Conservation (phyloP, 176 grass and related monocot genomes). For the Carex kokanica region DNA sequence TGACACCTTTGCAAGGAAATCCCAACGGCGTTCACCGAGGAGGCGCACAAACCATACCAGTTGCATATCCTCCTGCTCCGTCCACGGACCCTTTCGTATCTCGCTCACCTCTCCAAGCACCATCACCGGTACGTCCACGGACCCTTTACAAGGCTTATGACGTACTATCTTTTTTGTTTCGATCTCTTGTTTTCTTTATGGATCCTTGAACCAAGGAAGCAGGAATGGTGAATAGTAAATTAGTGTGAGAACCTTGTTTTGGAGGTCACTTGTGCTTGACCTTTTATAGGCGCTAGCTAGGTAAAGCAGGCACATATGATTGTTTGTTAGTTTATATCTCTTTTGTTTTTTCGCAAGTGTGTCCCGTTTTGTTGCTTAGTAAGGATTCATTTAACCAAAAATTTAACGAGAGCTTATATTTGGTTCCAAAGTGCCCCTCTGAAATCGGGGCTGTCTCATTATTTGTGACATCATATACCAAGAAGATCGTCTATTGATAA, state of each 20-base stretch:
- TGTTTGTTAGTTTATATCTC: slow-evolving; percentile 11
- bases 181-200: not conserved
- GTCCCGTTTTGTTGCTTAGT: too few relatives aligned
- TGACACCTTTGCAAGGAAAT: slow-evolving; percentile 69
- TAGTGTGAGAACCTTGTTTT: slow-evolving; percentile 6
- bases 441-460: not conserved
- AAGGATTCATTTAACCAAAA: not conserved
- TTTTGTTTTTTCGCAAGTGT: too few relatives aligned
- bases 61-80: slow-evolving; percentile 59
- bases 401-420: not conserved
- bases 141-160: not conserved
- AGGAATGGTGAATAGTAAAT: not conserved
- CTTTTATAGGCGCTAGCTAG: slow-evolving; percentile 20
- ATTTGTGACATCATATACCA: slow-evolving; percentile 17
- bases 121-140: not conserved
- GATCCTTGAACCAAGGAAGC: not conserved
- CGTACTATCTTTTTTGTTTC: not conserved
- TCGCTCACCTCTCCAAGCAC: slow-evolving; percentile 20
- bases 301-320: not conserved
- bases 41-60: slow-evolving; percentile 62
- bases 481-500: not conserved
- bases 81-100: slow-evolving; percentile 53
- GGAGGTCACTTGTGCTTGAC: not conserved
- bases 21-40: slow-evolving; percentile 63
- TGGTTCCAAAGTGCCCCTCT: slow-evolving; percentile 11